Conservation (phyloP, 2,329 filamentous ascomycete genomes). For the Trichocomaceae sp. region DNA sequence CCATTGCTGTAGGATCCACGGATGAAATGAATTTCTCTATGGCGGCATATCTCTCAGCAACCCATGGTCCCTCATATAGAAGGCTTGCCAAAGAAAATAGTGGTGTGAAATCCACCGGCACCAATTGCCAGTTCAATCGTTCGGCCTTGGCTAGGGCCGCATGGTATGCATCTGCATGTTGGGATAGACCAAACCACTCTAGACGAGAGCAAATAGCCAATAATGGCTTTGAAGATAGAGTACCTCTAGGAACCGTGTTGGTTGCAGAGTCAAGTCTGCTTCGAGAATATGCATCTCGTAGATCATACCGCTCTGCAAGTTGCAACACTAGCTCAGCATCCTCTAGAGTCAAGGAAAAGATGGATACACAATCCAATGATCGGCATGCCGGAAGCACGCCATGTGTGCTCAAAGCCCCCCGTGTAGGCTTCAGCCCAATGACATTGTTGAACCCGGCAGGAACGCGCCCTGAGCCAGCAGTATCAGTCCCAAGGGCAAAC, state of each 20-base stretch:
- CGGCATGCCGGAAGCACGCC: slow-evolving; percentile 42
- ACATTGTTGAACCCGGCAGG: slow-evolving; percentile 23
- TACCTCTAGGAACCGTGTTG: not conserved
- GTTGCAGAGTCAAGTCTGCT: not conserved
- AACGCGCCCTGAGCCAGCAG: slow-evolving; percentile 21
- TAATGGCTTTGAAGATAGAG: not conserved
- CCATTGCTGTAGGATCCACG: slow-evolving; percentile 17
- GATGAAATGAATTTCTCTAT: slow-evolving; percentile 35
- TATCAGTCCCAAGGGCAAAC: slow-evolving; percentile 45
- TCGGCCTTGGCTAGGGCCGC: not conserved
- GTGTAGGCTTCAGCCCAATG: slow-evolving; percentile 23
- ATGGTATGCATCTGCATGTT: not conserved
- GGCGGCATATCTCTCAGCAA: slow-evolving; percentile 49
- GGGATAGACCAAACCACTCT: not conserved
- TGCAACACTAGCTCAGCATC: slow-evolving; percentile 42
- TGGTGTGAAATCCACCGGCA: slow-evolving; percentile 27
- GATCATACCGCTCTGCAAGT: slow-evolving; percentile 44
- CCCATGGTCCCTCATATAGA: slow-evolving; percentile 52
- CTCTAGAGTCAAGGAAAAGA: slow-evolving; percentile 44
- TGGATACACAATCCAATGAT: slow-evolving; percentile 52
- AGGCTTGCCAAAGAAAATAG: slow-evolving; percentile 50
- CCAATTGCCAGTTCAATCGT: not conserved
- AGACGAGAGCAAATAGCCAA: not conserved
- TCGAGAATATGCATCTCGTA: slow-evolving; percentile 45
- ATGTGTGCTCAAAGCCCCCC: slow-evolving; percentile 18